These are phyloP conservation scores for Crucihimalaya himalaica DNA, from an alignment of 345 rosid genomes.

Conservation along the genomic window DNA sequence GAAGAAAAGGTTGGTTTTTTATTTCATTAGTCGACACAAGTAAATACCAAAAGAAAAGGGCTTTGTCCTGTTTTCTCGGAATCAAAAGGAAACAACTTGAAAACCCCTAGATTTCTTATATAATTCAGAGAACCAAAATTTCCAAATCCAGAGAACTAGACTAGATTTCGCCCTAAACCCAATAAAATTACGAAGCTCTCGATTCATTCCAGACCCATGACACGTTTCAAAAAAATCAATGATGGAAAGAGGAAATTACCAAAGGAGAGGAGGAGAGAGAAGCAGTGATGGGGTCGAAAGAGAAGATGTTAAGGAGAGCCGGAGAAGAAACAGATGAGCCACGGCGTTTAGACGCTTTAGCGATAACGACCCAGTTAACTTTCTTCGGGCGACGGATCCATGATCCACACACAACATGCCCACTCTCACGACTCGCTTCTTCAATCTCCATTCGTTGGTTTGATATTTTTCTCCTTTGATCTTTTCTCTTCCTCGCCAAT, in stretches of 20 bases:
- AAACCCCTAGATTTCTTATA: not conserved
- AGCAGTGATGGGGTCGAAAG: constrained; percentile 64
- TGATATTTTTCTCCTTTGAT: not conserved
- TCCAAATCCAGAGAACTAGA: not conserved
- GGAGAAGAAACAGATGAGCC: constrained; percentile 44
- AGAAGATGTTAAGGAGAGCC: constrained; percentile 71
- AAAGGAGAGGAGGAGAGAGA: constrained; percentile 74
- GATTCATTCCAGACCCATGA: not conserved
- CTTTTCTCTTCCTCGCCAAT: not conserved
- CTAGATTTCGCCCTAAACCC: constrained; percentile 17
- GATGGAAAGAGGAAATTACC: constrained; percentile 40
- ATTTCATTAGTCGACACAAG: constrained; percentile 26
- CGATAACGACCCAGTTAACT: constrained; percentile 61
- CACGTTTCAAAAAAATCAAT: not conserved
- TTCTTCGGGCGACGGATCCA: constrained; percentile 94
- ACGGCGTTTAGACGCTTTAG: constrained; percentile 57
- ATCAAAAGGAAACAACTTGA: constrained; percentile 8
- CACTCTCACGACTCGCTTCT: constrained; percentile 52
- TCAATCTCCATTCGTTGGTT: constrained; percentile 34
- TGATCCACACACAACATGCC: constrained; percentile 71
- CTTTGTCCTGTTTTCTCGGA: not conserved
- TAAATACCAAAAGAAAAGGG: not conserved
- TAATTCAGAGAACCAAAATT: not conserved
- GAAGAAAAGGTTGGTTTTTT: not conserved
- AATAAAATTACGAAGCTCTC: not conserved